Base-by-base conservation (phyloP, 495 filamentous ascomycete genomes). In the Arthonia radiata region DNA sequence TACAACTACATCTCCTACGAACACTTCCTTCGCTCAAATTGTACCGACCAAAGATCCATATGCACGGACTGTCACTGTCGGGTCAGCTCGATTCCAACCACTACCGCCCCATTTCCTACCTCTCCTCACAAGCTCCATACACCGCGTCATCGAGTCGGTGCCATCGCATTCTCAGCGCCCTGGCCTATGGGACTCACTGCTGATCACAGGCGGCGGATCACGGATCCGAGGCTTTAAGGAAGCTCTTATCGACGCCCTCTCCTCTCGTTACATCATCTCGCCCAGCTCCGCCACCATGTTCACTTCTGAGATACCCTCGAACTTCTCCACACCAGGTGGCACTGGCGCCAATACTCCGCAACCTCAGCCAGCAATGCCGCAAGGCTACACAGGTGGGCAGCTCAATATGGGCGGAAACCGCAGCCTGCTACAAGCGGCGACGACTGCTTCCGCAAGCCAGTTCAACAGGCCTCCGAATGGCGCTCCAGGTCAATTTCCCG, bases 201-300 rank as follows among this genome's bases (percentile, higher is more conserved):
- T 89, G 32, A 67, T 97, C 24, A 67, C 89, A 24, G 86, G 86
- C 31, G 83, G 82, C 34, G 86, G 86, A 19, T 68, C 73, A 24
- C 75, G 66, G 38, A 60, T 93, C 25, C 64, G 69, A 52, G 83
- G 52, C 37, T 80, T 94, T 47, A 83, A 75, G 39, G 81, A 91
- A 28, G 73, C 86, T 26, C 59, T 97, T 21, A 46, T 93, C 22
- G 54, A 66, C 18, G 79, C 71, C 0, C 58, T 94, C 13, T 64
- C 64, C 17, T 62, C 67, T 32, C 83, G 79, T 37, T 89, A 86
- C 43, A 55, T 90, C 19, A 72, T 94, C 31, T 83, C 81, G 3
- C 86, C 86, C 0, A 82, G 75, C 23, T 69, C 67, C 2, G 80
- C 73, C 13, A 92, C 81, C 18, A 94, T 94, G 40, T 97, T 97